phyloP scores from a whole-genome alignment of 2,329 filamentous ascomycete species.

The Didymella pinodella region DNA sequence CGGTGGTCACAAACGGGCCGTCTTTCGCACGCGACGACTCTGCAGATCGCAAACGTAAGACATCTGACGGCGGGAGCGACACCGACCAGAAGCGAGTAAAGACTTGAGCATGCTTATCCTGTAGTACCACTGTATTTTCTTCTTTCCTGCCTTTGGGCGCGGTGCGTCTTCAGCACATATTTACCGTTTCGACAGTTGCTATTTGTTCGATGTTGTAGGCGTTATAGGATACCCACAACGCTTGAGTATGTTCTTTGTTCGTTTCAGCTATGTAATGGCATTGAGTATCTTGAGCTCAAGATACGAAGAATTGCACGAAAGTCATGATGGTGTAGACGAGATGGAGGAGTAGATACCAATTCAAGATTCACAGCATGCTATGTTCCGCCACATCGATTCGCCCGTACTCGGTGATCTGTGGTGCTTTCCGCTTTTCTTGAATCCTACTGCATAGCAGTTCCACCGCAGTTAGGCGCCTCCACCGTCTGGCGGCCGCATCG shows the following conservation, averaged over 20 bases:
- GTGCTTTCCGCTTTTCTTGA: not conserved
- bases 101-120: constrained; percentile 31
- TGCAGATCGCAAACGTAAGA: constrained; percentile 52
- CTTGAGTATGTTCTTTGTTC: constrained; percentile 25
- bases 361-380: not conserved
- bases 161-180: constrained; percentile 23
- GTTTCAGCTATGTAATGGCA: constrained; percentile 15
- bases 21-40: constrained; percentile 56
- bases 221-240: constrained; percentile 41
- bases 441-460: constrained; percentile 2
- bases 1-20: constrained; percentile 58
- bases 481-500: constrained; percentile 5
- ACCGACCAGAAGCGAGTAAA: constrained; percentile 50
- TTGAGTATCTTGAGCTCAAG: constrained; percentile 11
- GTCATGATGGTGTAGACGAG: constrained; percentile 12
- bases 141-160: constrained; percentile 16
- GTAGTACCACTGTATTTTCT: constrained; percentile 21
- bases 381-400: not conserved
- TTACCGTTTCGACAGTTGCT: constrained; percentile 16
- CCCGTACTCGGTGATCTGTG: not conserved
- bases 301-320: constrained; percentile 16
- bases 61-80: constrained; percentile 50
- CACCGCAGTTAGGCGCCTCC: constrained; percentile 14
- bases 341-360: constrained; percentile 28
- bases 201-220: constrained; percentile 28